Conservation (phyloP, 1,284 basidiomycete genomes). For the Marasmius tenuissimus region DNA sequence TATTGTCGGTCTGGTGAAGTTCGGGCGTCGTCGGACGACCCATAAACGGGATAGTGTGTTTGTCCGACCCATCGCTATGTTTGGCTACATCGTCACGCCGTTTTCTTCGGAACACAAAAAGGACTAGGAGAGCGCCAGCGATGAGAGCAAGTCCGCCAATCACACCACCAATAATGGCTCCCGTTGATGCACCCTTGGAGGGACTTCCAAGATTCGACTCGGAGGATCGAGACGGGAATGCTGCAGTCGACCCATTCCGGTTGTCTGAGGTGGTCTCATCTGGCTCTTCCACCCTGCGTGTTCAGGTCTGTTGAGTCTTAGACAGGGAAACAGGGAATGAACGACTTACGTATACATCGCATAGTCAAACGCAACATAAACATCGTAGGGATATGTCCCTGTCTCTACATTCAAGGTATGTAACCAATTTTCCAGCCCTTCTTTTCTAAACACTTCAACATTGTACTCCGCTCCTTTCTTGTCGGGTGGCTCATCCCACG, state of each 20-base stretch:
- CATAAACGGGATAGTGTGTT: too few species aligned
- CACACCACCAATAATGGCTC: neutral
- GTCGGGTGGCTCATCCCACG: neutral
- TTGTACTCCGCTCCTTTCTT: neutral
- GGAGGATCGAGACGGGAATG: neutral
- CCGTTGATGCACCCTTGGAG: neutral
- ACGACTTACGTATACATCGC: neutral
- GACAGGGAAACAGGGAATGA: neutral
- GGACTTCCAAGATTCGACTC: neutral
- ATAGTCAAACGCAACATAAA: neutral
- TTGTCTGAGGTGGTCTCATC: neutral
- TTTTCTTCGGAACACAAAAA: neutral
- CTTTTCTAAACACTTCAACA: neutral
- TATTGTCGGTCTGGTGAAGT: too few species aligned
- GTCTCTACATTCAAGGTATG: neutral
- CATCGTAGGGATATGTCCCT: neutral
- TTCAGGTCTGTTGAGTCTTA: neutral
- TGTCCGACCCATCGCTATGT: too few species aligned
- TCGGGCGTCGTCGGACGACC: too few species aligned
- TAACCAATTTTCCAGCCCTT: neutral
- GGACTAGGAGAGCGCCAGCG: neutral
- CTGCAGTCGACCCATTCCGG: neutral
- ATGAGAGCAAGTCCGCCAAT: neutral
- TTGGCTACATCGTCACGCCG: too few species aligned
- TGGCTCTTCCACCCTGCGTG: neutral